Base-by-base conservation (phyloP, 2,329 filamentous ascomycete species). In the Tolypocladium pustulatum region DNA sequence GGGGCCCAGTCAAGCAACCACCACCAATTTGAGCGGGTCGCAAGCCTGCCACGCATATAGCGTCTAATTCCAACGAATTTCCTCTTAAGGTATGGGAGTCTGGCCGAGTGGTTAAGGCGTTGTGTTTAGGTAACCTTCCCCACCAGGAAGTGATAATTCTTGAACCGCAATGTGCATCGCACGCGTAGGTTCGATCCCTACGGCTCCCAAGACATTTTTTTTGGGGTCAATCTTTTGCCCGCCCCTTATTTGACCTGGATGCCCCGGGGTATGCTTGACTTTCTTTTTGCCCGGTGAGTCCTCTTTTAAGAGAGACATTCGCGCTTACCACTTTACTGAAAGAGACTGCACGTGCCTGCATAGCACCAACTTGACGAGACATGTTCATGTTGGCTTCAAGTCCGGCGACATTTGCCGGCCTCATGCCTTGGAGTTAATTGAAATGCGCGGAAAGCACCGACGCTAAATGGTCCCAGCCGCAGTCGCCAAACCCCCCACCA, bases 71-170 rank as follows among this genome's bases (percentile, higher is more conserved):
- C 37, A 52, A 52, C 5, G 15, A 43, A 15, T 38, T 57, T n/a
- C 59, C 57, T 55, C 51, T 57, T 59, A 56, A 54, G 40, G 41
- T 36, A 15, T 56, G 74, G 71, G 69, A 73, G 71, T 75, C 68
- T 80, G 77, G 77, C 77, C 76, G 77, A 80, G 78, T 79, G 77
- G 77, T 79, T 79, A 80, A 78, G 77, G 77, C 77, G 77, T 74
- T 77, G 76, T 78, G 76, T 80, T 80, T 80, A 79, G 77, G 77
- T 68, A 10, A 8, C 7, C 22, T 64, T 58, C 55, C 32, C 17
- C 4, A 10, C n/a, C n/a, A 43, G 60, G 58, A 61, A 62, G 59
- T 43, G 61, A 62, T n/a, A 36, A 61, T 25, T n/a, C 68, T 64
- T 67, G 62, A 70, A 67, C 72, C 72, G 72, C 72, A 74, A 71